These are phyloP conservation scores for Agarophyton chilense DNA, from an alignment of 23 red algal species.

Conservation along the genomic window DNA sequence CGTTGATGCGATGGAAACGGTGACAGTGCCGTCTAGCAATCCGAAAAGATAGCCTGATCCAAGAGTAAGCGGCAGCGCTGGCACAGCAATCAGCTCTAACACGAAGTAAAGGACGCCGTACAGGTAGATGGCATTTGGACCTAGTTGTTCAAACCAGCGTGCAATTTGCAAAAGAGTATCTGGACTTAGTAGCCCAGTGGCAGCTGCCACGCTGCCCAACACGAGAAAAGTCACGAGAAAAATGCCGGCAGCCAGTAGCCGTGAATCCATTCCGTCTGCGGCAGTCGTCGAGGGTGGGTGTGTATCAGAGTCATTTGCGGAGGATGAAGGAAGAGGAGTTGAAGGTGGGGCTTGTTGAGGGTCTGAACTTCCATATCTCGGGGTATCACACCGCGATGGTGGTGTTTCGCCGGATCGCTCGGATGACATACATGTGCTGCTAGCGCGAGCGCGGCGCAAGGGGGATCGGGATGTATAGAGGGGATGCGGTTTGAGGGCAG, in stretches of 20 bases:
- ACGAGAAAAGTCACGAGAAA: background rate
- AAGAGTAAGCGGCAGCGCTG: constrained; percentile 89
- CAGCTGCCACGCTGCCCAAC: constrained; percentile 38
- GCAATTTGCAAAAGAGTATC: constrained; percentile 44
- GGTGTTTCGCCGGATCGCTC: background rate
- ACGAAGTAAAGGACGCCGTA: constrained; percentile 84
- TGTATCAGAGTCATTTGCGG: background rate
- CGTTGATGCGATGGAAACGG: constrained; percentile 80
- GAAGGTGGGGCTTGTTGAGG: background rate
- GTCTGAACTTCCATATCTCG: background rate
- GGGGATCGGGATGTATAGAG: background rate
- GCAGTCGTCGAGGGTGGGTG: background rate
- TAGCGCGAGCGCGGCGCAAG: background rate
- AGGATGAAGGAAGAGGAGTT: background rate
- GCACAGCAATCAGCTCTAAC: constrained; percentile 88
- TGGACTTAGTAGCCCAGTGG: constrained; percentile 8
- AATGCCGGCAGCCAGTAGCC: background rate
- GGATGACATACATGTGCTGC: background rate
- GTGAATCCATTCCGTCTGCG: background rate
- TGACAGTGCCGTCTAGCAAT: constrained; percentile 53
- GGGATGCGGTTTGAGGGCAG: background rate
- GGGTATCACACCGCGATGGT: background rate
- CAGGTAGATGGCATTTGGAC: constrained; percentile 61
- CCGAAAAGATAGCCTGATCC: constrained; percentile 96
- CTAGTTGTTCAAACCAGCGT: constrained; percentile 74